Percentiles rank a stretch among this genome's conserved stretches.
These are phyloP conservation scores for Globisporangium recalcitrans DNA, from an alignment of 352 stramenopile genomes.

Conservation along the genomic window DNA sequence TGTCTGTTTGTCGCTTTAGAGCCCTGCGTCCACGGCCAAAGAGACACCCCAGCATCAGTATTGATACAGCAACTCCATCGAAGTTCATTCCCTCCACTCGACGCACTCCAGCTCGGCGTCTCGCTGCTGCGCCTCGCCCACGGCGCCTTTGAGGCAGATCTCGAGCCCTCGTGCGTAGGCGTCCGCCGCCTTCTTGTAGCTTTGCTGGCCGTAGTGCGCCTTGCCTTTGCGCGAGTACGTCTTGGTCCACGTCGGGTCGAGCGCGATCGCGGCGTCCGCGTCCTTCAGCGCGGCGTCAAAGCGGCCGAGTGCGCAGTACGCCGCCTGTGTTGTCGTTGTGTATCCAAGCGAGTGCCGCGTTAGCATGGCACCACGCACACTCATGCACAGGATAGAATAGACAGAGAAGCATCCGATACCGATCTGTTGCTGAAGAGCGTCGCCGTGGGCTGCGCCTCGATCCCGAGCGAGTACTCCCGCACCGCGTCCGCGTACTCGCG, in stretches of 20 bases:
- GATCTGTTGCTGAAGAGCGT: conserved; percentile 81
- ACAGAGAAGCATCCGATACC: conserved; percentile 12
- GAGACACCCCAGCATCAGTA: background rate
- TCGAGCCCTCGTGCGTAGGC: conserved; percentile 69
- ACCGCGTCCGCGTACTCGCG: conserved; percentile 51
- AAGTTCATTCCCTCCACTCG: background rate
- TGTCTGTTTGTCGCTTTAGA: conserved; percentile 60
- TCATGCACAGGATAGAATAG: background rate
- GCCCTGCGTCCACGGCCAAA: conserved; percentile 27
- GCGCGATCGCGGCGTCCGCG: conserved; percentile 48
- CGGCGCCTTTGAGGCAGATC: conserved; percentile 60
- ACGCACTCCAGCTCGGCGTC: conserved; percentile 71
- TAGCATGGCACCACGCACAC: background rate
- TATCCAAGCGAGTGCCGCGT: background rate
- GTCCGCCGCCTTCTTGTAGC: conserved; percentile 64
- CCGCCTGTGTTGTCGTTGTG: conserved; percentile 22
- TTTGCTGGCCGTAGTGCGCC: conserved; percentile 59
- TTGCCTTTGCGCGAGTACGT: conserved; percentile 79
- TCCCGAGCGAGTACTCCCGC: conserved; percentile 58
- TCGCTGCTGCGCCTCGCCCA: conserved; percentile 58
- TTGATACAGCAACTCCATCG: background rate
- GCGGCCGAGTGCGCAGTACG: conserved; percentile 52
- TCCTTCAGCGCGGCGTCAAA: conserved; percentile 51
- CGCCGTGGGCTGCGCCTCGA: conserved; percentile 44
- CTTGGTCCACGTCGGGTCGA: conserved; percentile 70